Evolutionary conservation across 305 asterid species (phyloP).

Genomic region (Fraxinus sp.): DNA sequence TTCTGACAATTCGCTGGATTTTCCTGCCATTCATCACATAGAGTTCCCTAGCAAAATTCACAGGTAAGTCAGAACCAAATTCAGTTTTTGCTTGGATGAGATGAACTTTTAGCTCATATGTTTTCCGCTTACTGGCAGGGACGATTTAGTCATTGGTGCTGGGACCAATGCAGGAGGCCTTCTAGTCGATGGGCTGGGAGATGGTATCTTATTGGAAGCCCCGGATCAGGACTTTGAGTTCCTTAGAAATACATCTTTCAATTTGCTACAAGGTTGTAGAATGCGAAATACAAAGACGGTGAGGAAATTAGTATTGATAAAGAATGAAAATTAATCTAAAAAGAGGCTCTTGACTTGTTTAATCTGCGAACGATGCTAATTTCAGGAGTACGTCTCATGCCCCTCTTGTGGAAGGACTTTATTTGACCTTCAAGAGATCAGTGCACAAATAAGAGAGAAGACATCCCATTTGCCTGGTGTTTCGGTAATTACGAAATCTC

Average conservation of each 20-base stretch:
- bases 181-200: slow-evolving; percentile 97
- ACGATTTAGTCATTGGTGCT: slow-evolving; percentile 89
- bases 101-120: slow-evolving; percentile 13
- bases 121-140: slow-evolving; percentile 47
- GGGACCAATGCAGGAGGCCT: slow-evolving; percentile 92
- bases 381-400: slow-evolving; percentile 97
- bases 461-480: slow-evolving; percentile 99
- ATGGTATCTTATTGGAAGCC: slow-evolving; percentile 88
- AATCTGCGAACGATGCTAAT: background rate
- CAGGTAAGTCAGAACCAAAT: slow-evolving; percentile 51
- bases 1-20: slow-evolving; percentile 68
- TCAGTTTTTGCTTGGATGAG: slow-evolving; percentile 14
- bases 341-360: slow-evolving; percentile 5
- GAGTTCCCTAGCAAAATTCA: slow-evolving; percentile 69
- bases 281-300: slow-evolving; percentile 99
- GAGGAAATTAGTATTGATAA: slow-evolving; percentile 24
- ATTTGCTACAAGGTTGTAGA: slow-evolving; percentile 97
- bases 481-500: slow-evolving; percentile 55
- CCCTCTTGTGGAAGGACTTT: slow-evolving; percentile 98
- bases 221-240: slow-evolving; percentile 84
- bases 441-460: slow-evolving; percentile 94
- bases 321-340: background rate
- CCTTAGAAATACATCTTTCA: slow-evolving; percentile 88
- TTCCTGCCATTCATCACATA: slow-evolving; percentile 94
- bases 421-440: slow-evolving; percentile 97